A percentile compares a stretch with the other conserved stretches of the same genome.
Evolutionary conservation across 2,329 filamentous ascomycete species (phyloP).

Genomic region (Aspergillus carbonarius): DNA sequence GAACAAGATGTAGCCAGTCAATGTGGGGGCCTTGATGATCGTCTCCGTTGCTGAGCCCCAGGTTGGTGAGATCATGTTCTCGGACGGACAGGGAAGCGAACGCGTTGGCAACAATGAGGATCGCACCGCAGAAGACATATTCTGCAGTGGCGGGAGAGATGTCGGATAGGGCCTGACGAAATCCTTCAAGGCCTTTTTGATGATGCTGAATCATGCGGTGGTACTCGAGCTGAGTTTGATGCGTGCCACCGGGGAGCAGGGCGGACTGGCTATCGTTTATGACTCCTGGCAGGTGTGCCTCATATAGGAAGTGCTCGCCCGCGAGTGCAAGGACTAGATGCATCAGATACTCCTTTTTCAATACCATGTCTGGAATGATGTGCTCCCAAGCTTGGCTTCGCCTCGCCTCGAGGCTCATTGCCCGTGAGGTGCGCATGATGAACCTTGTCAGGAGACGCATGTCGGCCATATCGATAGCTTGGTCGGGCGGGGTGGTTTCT

Average conservation of each 20-base stretch:
- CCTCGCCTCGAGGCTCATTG: conserved; percentile 11
- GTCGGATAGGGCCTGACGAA: conserved; percentile 15
- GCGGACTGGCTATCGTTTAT: neutral
- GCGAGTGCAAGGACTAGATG: conserved; percentile 27
- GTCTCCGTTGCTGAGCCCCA: neutral
- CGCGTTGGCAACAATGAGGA: conserved; percentile 20
- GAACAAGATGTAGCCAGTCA: conserved; percentile 1
- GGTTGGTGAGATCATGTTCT: neutral
- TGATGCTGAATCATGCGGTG: conserved; percentile 20
- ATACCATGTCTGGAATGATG: conserved; percentile 23
- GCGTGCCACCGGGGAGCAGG: too few relatives aligned
- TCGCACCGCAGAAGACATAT: conserved; percentile 16
- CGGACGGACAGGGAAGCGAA: conserved; percentile 19
- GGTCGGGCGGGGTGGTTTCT: too few relatives aligned
- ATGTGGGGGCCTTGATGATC: neutral
- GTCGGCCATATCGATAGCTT: conserved; percentile 20
- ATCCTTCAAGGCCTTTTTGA: conserved; percentile 19
- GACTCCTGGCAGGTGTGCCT: neutral
- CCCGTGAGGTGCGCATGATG: conserved; percentile 16
- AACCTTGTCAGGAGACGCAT: conserved; percentile 20
- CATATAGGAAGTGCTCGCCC: conserved; percentile 18
- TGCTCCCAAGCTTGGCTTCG: conserved; percentile 17
- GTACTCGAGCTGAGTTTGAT: neutral
- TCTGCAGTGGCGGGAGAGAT: conserved; percentile 11
- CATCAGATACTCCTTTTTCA: conserved; percentile 22